Base-by-base conservation (phyloP, 306 rosid species). In the Sesbania bispinosa region DNA sequence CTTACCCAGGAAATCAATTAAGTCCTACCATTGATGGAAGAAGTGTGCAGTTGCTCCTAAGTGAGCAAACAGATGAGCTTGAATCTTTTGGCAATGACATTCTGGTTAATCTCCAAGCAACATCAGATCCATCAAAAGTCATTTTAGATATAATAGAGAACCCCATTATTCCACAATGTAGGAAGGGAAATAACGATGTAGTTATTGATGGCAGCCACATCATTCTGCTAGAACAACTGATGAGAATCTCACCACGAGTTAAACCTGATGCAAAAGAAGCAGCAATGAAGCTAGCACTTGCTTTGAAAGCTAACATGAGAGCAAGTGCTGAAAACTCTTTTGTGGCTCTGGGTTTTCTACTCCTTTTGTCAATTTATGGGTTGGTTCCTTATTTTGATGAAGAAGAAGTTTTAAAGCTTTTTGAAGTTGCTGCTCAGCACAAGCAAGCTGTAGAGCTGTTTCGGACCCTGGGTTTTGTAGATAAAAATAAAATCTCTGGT, bases 11-110 rank as follows among this genome's bases (percentile, higher is more conserved):
- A 45, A 21, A 65, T 45, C 71, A 16, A 65, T 43, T 16, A 29
- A 43, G 57, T 64, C 55, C 39, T 27, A 8, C 71, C 26, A 65
- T 65, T 46, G 57, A 45, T 45, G 71, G 57, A 43, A 43, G 39
- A 14, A 26, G 39, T 45, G 42, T 26, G 23, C 41, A 43, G 41
- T 26, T 64, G 26, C 39, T 42, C 9, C 19, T 41, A 43, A 26
- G 24, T 26, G 39, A 42, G 8, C 18, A 43, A 42, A 26, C 41
- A 10, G 54, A 14, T 42, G 70, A 7, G 43, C 9, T 21, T 9
- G 55, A 64, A 36, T 43, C 39, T 1, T 15, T 14, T 15, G 13
- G 24, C 38, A n/a, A 64, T 24, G 26, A 24, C 39, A 24, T 64
- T 43, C 1, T 43, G 14, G 55, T 15, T 64, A 18, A 27, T 15